Evolutionary conservation across 106 monocot species (phyloP).

Genomic region (Dioscorea dumetorum): DNA sequence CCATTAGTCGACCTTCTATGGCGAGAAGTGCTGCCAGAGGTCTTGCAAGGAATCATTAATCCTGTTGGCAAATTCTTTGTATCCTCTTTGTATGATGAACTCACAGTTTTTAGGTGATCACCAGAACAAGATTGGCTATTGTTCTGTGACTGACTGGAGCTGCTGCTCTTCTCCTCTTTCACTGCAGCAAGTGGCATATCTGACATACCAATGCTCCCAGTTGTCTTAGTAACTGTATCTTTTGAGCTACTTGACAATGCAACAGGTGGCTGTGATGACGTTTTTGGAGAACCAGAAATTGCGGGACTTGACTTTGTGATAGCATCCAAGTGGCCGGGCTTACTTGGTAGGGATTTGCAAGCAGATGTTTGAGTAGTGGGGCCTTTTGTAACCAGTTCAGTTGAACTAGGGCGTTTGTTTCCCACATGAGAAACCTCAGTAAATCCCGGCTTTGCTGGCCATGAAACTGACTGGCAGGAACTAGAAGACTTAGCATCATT

Average conservation of each 20-base stretch:
- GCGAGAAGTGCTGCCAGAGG: slow-evolving; percentile 32
- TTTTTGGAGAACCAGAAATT: slow-evolving; percentile 30
- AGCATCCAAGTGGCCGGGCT: slow-evolving; percentile 36
- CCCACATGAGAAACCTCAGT: slow-evolving; percentile 52
- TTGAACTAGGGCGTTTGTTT: slow-evolving; percentile 23
- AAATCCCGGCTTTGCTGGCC: slow-evolving; percentile 46
- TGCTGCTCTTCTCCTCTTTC: slow-evolving; percentile 63
- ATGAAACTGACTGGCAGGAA: slow-evolving; percentile 34
- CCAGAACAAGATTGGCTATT: slow-evolving; percentile 58
- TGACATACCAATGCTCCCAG: slow-evolving; percentile 7
- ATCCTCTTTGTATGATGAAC: slow-evolving; percentile 50
- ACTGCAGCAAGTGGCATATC: slow-evolving; percentile 15
- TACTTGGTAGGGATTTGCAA: slow-evolving; percentile 34
- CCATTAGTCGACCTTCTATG: slow-evolving; percentile 58
- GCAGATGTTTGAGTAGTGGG: slow-evolving; percentile 22
- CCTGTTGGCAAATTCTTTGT: slow-evolving; percentile 49
- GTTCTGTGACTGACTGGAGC: slow-evolving; percentile 57
- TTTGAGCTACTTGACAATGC: slow-evolving; percentile 29
- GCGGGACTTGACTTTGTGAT: slow-evolving; percentile 27
- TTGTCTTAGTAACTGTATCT: slow-evolving; percentile 29
- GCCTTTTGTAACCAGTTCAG: slow-evolving; percentile 25
- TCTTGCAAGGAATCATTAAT: slow-evolving; percentile 33
- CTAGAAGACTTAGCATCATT: slow-evolving; percentile 51
- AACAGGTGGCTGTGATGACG: slow-evolving; percentile 12
- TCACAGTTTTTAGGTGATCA: slow-evolving; percentile 34